These are phyloP conservation scores for Chenopodium album DNA, from an alignment of 148 eudicot species.

Conservation along the genomic window DNA sequence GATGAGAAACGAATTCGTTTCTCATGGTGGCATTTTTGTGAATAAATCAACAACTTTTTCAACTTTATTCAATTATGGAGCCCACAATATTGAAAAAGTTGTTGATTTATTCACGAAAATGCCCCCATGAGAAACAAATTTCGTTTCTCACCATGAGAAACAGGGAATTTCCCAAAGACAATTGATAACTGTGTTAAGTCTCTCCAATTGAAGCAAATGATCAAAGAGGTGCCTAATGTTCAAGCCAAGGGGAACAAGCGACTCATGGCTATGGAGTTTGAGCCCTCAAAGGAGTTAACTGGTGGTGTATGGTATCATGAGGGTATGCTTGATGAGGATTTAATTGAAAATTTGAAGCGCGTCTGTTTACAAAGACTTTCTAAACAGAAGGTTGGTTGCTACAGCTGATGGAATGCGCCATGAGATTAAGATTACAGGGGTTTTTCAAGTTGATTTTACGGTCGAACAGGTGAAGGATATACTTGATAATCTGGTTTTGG, in stretches of 20 bases:
- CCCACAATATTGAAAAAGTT: too few relatives aligned
- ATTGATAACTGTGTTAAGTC: slow-evolving; percentile 46
- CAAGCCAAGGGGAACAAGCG: slow-evolving; percentile 51
- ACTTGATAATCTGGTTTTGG: slow-evolving; percentile 55
- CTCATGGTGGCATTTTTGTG: too few relatives aligned
- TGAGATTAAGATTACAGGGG: slow-evolving; percentile 20
- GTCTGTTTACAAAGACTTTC: slow-evolving; percentile 25
- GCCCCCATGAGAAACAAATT: too few relatives aligned
- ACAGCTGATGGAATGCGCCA: slow-evolving; percentile 45
- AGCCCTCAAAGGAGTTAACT: slow-evolving; percentile 62
- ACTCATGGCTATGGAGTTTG: slow-evolving; percentile 62
- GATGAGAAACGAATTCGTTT: too few relatives aligned
- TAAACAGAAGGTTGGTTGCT: slow-evolving; percentile 41
- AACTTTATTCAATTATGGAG: too few relatives aligned
- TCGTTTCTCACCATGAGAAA: too few relatives aligned
- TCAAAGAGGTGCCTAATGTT: slow-evolving; percentile 65
- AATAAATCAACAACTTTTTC: too few relatives aligned
- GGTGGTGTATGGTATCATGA: slow-evolving; percentile 77
- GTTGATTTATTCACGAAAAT: too few relatives aligned
- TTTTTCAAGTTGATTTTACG: slow-evolving; percentile 20
- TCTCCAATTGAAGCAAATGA: slow-evolving; percentile 30
- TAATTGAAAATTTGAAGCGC: slow-evolving; percentile 33
- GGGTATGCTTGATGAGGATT: slow-evolving; percentile 50
- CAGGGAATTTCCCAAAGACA: neutral
- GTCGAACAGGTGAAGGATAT: slow-evolving; percentile 46